Conservation (phyloP, 305 asterid genomes). For the Fraxinus velutina region DNA sequence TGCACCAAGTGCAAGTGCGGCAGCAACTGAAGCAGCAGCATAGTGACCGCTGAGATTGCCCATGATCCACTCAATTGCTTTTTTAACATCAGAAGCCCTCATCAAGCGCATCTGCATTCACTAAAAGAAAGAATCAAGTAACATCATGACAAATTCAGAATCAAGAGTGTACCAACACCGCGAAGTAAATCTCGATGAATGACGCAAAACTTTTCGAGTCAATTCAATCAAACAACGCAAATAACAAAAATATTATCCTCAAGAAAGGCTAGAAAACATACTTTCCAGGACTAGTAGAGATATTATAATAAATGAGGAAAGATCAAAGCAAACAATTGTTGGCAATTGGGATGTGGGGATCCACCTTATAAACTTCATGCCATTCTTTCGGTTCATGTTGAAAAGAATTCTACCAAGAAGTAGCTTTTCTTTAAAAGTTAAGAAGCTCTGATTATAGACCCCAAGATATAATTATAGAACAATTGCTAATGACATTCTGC, state of each 20-base stretch:
- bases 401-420: background rate
- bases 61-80: constrained; percentile 95
- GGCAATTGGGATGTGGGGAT: background rate
- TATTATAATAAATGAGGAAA: background rate
- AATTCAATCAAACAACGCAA: background rate
- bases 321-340: background rate
- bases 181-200: background rate
- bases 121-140: constrained; percentile 81
- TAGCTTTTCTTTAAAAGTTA: background rate
- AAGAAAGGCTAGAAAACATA: background rate
- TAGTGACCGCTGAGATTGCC: constrained; percentile 89
- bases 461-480: background rate
- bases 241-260: background rate
- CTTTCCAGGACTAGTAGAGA: background rate
- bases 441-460: background rate
- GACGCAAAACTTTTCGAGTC: background rate
- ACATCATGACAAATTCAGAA: constrained; percentile 41
- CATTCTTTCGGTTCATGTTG: background rate
- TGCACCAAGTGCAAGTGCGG: constrained; percentile 95
- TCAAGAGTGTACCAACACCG: constrained; percentile 13
- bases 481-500: background rate
- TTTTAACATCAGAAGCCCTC: constrained; percentile 95
- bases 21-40: constrained; percentile 97
- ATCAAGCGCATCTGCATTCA: constrained; percentile 96
- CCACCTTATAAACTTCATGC: background rate